Evolutionary conservation across 2,329 filamentous ascomycete species (phyloP).

Genomic region (Ilyonectria mors-panacis): DNA sequence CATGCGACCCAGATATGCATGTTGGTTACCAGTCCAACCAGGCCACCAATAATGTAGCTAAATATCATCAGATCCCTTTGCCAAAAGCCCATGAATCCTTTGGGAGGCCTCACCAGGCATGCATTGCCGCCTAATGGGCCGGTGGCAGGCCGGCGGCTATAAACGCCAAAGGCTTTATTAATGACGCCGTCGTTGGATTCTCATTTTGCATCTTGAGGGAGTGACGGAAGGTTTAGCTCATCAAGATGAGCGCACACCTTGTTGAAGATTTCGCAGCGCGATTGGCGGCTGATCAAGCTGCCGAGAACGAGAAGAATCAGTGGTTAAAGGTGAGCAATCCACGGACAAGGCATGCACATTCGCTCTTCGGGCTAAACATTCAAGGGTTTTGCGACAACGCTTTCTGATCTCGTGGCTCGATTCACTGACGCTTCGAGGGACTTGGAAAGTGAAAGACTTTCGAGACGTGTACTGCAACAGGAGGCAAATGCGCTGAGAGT

Average conservation of each 20-base stretch:
- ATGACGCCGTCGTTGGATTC: no score
- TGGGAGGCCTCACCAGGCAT: no score
- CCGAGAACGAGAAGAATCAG: neutral
- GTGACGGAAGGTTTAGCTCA: no score
- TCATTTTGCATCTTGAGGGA: no score
- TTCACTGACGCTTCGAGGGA: neutral
- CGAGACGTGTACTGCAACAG: constrained; percentile 3
- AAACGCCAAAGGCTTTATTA: no score
- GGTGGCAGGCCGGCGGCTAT: no score
- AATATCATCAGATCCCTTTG: no score
- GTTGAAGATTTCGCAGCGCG: neutral
- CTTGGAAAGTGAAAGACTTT: neutral
- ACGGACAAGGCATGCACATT: neutral
- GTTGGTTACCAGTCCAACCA: no score
- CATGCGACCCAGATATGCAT: no score
- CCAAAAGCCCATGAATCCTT: no score
- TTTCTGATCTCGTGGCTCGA: neutral
- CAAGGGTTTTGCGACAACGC: neutral
- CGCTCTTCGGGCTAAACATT: neutral
- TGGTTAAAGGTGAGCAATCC: constrained; percentile 7
- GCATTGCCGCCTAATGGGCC: no score
- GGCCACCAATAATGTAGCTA: no score
- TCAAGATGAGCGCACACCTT: constrained; percentile 1
- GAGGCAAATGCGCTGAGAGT: neutral
- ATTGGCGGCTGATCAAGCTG: constrained; percentile 1